Conservation (phyloP, 768 basidiomycete genomes). For the Boletus bicolor region DNA sequence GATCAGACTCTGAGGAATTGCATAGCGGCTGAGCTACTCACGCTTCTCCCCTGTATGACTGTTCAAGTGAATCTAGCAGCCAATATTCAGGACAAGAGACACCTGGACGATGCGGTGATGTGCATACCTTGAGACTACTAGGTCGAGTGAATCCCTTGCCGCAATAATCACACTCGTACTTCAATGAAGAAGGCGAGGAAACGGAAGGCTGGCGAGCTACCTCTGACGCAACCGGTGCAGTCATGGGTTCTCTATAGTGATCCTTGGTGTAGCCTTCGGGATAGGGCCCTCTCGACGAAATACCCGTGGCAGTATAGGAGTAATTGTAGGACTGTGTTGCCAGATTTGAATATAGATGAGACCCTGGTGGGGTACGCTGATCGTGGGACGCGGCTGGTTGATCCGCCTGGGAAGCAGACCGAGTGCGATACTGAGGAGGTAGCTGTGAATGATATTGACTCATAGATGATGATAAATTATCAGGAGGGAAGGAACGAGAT, state of each 20-base stretch:
- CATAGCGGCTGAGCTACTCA: constrained; percentile 36
- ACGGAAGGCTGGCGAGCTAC: constrained; percentile 15
- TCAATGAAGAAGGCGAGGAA: constrained; percentile 38
- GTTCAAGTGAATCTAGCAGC: constrained; percentile 70
- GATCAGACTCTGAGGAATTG: constrained; percentile 14
- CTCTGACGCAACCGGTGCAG: constrained; percentile 10
- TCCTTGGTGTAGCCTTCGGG: constrained; percentile 15
- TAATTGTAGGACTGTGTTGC: constrained; percentile 21
- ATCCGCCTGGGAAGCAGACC: constrained; percentile 28
- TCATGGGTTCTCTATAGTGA: constrained; percentile 18
- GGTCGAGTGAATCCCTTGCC: constrained; percentile 80
- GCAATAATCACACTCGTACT: constrained; percentile 77
- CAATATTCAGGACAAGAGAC: constrained; percentile 6
- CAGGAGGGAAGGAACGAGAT: constrained; percentile 15
- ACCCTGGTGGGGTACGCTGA: constrained; percentile 25
- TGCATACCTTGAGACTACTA: constrained; percentile 71
- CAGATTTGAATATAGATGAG: constrained; percentile 24
- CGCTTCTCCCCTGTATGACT: constrained; percentile 86
- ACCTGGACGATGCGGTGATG: neutral
- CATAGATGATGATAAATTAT: constrained; percentile 24
- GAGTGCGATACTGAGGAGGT: constrained; percentile 22
- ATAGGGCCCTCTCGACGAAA: constrained; percentile 24
- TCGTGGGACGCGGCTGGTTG: constrained; percentile 28
- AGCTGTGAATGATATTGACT: constrained; percentile 22
- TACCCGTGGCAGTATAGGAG: constrained; percentile 10